These are phyloP conservation scores for Neofusicoccum umdonicola DNA, from an alignment of 2,329 filamentous ascomycete species.

Conservation along the genomic window DNA sequence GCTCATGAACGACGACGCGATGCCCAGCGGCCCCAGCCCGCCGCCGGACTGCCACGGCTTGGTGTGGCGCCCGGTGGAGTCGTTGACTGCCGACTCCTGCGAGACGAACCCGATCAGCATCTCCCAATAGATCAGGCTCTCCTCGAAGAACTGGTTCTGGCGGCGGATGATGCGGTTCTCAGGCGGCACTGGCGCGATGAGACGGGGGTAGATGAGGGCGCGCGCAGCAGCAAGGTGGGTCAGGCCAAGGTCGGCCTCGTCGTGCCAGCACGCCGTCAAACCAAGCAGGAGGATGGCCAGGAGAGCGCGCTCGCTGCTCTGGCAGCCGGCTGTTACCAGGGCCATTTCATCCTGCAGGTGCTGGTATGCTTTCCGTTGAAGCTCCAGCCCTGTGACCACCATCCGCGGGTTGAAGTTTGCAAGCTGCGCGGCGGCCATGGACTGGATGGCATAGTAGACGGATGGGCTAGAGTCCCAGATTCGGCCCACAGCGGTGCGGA, in stretches of 20 bases:
- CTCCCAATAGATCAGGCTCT: conserved; percentile 58
- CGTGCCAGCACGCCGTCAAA: conserved; percentile 60
- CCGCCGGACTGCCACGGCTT: conserved; percentile 8
- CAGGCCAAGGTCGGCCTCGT: conserved; percentile 54
- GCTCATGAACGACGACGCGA: conserved; percentile 10
- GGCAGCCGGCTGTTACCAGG: conserved; percentile 41
- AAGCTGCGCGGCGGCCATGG: conserved; percentile 62
- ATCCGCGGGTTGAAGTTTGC: conserved; percentile 58
- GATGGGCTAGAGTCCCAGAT: conserved; percentile 59
- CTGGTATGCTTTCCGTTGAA: conserved; percentile 53
- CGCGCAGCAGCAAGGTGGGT: conserved; percentile 52
- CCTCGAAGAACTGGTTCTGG: conserved; percentile 52
- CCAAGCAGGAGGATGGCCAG: conserved; percentile 60
- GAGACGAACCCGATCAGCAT: conserved; percentile 58
- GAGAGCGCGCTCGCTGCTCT: conserved; percentile 51
- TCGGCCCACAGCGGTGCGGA: conserved; percentile 56
- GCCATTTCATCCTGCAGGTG: conserved; percentile 50
- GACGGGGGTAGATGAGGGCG: conserved; percentile 44
- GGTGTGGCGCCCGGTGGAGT: background rate
- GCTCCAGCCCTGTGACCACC: conserved; percentile 49
- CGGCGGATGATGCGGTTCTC: conserved; percentile 33
- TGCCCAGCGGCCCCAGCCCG: conserved; percentile 6
- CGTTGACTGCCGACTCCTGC: conserved; percentile 30
- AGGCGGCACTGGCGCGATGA: conserved; percentile 31
- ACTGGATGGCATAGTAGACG: conserved; percentile 61